A percentile compares a stretch with the other conserved stretches of the same genome.
phyloP scores from a whole-genome alignment of 768 basidiomycete species.

The Arthromyces matolae region DNA sequence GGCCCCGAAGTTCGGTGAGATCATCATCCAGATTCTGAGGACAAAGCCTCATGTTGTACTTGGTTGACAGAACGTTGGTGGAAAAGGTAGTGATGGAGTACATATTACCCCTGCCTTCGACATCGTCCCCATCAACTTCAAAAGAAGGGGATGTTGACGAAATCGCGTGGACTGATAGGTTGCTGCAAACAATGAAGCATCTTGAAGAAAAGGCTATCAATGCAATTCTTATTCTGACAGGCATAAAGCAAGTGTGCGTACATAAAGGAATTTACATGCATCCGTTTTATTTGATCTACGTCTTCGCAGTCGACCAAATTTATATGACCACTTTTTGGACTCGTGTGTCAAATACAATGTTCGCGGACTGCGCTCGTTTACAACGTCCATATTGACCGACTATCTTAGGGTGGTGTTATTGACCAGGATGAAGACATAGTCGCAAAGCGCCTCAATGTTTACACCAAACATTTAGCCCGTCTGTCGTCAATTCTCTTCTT shows the following conservation, averaged over 20 bases:
- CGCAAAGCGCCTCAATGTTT: constrained; percentile 45
- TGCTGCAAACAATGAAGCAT: constrained; percentile 68
- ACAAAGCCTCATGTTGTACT: not conserved
- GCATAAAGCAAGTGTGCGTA: constrained; percentile 61
- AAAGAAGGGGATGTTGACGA: constrained; percentile 67
- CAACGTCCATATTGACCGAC: no score
- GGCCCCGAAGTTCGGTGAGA: constrained; percentile 57
- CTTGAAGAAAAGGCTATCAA: constrained; percentile 59
- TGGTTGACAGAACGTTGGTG: constrained; percentile 46
- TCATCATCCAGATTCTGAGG: not conserved
- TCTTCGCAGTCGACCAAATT: constrained; percentile 54
- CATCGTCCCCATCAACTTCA: constrained; percentile 39
- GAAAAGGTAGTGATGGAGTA: constrained; percentile 70
- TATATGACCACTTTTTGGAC: constrained; percentile 67
- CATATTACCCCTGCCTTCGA: constrained; percentile 74
- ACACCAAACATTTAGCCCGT: constrained; percentile 64
- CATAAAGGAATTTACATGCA: not conserved
- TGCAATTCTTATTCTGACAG: constrained; percentile 56
- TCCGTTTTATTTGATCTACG: not conserved
- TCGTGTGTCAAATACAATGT: constrained; percentile 84
- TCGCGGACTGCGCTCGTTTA: constrained; percentile 22
- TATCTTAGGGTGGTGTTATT: constrained; percentile 80
- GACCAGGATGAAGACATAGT: constrained; percentile 75
- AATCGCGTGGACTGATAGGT: constrained; percentile 77
- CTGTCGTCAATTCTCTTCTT: constrained; percentile 19